phyloP scores from a whole-genome alignment of 2,329 filamentous ascomycete species.

The Neophaeococcomyces aloes region DNA sequence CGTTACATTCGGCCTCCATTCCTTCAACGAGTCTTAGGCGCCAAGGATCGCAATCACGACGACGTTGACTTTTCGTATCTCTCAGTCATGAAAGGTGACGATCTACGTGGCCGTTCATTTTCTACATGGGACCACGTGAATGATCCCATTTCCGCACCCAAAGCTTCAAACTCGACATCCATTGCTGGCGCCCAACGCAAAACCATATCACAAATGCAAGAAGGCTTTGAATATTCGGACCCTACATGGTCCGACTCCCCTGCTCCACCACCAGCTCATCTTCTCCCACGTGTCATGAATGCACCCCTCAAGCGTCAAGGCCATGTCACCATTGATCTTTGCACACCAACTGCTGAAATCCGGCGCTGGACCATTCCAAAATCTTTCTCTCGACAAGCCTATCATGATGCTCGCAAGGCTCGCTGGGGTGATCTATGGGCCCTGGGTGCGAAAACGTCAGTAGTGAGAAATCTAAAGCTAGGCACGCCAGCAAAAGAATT shows the following conservation, averaged over 20 bases:
- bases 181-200: slow-evolving; percentile 7
- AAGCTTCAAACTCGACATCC: slow-evolving; percentile 4
- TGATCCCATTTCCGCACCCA: slow-evolving; percentile 14
- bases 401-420: slow-evolving; percentile 83
- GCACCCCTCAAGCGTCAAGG: slow-evolving; percentile 77
- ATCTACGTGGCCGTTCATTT: slow-evolving; percentile 36
- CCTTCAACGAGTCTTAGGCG: slow-evolving; percentile 63
- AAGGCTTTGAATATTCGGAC: slow-evolving; percentile 15
- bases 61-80: slow-evolving; percentile 87
- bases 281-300: slow-evolving; percentile 65
- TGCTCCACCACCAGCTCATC: slow-evolving; percentile 15
- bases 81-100: slow-evolving; percentile 66
- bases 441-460: slow-evolving; percentile 78
- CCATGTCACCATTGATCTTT: slow-evolving; percentile 82
- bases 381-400: slow-evolving; percentile 69
- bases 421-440: slow-evolving; percentile 94
- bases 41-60: slow-evolving; percentile 65
- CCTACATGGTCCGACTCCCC: slow-evolving; percentile 9
- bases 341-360: slow-evolving; percentile 71
- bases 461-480: slow-evolving; percentile 49
- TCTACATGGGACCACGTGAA: slow-evolving; percentile 14
- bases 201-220: slow-evolving; percentile 9
- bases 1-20: slow-evolving; percentile 76
- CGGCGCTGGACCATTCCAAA: slow-evolving; percentile 91
- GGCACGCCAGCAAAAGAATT: slow-evolving; percentile 39